Evolutionary conservation across 2,329 filamentous ascomycete species (phyloP).

Genomic region (Chrysoporthe cubensis): DNA sequence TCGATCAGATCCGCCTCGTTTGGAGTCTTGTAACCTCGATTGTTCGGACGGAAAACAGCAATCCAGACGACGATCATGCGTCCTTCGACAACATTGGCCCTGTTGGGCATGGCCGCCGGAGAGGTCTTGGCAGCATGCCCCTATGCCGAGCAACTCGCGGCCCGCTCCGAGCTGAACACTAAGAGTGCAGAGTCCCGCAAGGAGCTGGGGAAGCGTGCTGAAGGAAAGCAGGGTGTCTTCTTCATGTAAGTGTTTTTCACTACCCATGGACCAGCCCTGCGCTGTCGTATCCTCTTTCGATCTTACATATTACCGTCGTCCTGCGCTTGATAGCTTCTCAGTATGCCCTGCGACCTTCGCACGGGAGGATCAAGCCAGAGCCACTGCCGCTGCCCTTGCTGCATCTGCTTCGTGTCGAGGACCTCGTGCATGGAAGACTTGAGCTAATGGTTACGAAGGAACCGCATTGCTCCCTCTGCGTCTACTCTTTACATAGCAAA

Average conservation of each 20-base stretch:
- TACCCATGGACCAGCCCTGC: background rate
- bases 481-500: slow-evolving; percentile 39
- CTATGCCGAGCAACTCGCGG: slow-evolving; percentile 14
- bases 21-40: background rate
- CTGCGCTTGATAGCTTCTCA: background rate
- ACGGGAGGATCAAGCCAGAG: background rate
- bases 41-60: background rate
- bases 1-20: background rate
- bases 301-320: background rate
- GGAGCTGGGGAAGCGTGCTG: slow-evolving; percentile 15
- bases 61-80: slow-evolving; percentile 10
- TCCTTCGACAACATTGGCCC: slow-evolving; percentile 13
- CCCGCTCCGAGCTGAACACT: slow-evolving; percentile 8
- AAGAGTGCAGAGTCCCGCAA: background rate
- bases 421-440: background rate
- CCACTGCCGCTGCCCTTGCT: no score
- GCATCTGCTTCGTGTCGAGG: background rate
- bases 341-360: background rate
- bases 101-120: slow-evolving; percentile 13
- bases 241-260: slow-evolving; percentile 20
- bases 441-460: slow-evolving; percentile 27
- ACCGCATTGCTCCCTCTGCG: slow-evolving; percentile 31
- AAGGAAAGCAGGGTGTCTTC: slow-evolving; percentile 22
- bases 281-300: background rate
- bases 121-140: slow-evolving; percentile 24